phyloP scores from a whole-genome alignment of 2,329 filamentous ascomycete species.

The Beauveria sp. region DNA sequence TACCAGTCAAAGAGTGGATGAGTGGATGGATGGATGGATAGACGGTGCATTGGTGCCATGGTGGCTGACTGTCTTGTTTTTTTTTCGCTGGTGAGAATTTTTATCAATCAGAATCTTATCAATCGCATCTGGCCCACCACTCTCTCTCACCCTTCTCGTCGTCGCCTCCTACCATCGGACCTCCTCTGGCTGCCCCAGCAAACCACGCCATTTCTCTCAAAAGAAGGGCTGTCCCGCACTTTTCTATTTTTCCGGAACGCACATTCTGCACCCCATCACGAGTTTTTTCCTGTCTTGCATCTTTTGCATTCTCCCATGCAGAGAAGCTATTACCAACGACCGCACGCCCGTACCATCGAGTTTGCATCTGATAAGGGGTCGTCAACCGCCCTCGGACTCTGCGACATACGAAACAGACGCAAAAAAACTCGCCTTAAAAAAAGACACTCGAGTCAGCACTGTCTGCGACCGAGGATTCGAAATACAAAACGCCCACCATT shows the following conservation, averaged over 20 bases:
- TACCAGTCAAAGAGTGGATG: not conserved
- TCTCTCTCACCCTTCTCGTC: not conserved
- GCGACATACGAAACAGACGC: not conserved
- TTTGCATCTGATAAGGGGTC: constrained; percentile 1
- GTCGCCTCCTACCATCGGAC: constrained; percentile 11
- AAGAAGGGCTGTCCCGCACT: constrained; percentile 11
- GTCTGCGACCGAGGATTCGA: not conserved
- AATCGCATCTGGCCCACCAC: constrained; percentile 35
- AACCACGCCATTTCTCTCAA: not conserved
- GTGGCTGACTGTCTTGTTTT: not conserved
- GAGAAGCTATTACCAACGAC: not conserved
- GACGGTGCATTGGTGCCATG: not conserved
- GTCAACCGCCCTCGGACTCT: not conserved
- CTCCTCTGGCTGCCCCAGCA: constrained; percentile 5
- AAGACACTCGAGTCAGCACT: not conserved
- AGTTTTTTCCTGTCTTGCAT: not conserved
- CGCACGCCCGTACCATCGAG: not conserved
- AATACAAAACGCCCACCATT: not conserved
- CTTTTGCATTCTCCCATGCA: not conserved
- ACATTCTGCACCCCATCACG: not conserved
- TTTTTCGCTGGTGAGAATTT: constrained; percentile 7
- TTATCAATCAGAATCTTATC: constrained; percentile 26
- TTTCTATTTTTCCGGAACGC: constrained; percentile 4
- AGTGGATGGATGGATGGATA: not conserved
- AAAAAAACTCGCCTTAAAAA: not conserved